Evolutionary conservation across 140 eudicot genomes (phyloP).

Genomic region (Senecio squalidus): DNA sequence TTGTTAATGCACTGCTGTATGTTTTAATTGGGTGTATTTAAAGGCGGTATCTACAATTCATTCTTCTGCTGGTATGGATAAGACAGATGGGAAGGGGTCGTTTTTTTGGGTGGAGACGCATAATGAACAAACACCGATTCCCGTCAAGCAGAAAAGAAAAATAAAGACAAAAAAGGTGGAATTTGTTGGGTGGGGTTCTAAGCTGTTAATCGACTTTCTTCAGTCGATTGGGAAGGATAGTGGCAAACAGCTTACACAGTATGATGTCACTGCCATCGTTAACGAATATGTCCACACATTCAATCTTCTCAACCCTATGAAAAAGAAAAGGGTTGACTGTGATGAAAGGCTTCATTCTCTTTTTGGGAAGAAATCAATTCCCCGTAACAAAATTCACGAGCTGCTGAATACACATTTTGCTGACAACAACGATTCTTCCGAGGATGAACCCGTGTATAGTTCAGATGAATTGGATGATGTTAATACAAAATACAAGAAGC

Average conservation of each 20-base stretch:
- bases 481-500: constrained; percentile 14
- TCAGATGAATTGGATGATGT: constrained; percentile 42
- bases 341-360: constrained; percentile 62
- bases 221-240: constrained; percentile 59
- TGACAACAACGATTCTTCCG: constrained; percentile 56
- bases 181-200: constrained; percentile 85
- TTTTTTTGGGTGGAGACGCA: constrained; percentile 53
- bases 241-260: constrained; percentile 35
- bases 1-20: too few relatives aligned
- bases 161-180: constrained; percentile 45
- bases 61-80: constrained; percentile 15
- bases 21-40: too few relatives aligned
- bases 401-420: constrained; percentile 63
- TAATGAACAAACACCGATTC: constrained; percentile 5
- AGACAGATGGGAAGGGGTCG: constrained; percentile 33
- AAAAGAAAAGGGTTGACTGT: constrained; percentile 68
- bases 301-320: constrained; percentile 45
- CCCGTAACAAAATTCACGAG: constrained; percentile 52
- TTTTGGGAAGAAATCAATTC: constrained; percentile 54
- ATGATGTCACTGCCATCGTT: constrained; percentile 46
- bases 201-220: constrained; percentile 58
- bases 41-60: neutral
- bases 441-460: constrained; percentile 39
- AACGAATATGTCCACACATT: constrained; percentile 41
- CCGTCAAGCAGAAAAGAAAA: constrained; percentile 38